phyloP scores from a whole-genome alignment of 1,284 basidiomycete genomes.

The Psilocybe mexicana region DNA sequence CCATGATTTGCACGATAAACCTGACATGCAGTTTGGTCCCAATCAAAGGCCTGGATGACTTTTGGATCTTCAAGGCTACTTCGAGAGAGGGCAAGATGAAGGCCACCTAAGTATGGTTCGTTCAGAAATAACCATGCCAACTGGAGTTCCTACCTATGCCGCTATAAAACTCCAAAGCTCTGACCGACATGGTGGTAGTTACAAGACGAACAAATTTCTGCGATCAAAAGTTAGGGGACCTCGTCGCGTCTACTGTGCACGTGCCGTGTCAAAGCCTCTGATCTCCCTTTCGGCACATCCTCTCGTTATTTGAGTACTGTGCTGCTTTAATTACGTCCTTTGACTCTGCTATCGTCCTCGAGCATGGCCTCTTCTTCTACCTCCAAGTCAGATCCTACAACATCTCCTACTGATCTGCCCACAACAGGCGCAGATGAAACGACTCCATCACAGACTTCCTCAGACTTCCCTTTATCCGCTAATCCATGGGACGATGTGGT shows the following conservation, averaged over 20 bases:
- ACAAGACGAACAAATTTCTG: background rate
- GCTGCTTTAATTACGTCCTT: background rate
- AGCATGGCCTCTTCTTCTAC: slow-evolving; percentile 2
- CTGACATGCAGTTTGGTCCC: slow-evolving; percentile 70
- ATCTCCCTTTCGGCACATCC: background rate
- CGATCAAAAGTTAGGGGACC: background rate
- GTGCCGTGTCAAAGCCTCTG: slow-evolving; percentile 13
- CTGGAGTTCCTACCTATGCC: slow-evolving; percentile 59
- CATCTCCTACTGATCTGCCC: background rate
- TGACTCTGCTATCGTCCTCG: background rate
- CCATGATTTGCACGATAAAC: slow-evolving; percentile 65
- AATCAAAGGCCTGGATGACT: slow-evolving; percentile 70
- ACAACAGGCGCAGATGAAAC: background rate
- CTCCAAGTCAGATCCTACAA: slow-evolving; percentile 3
- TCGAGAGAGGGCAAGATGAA: slow-evolving; percentile 64
- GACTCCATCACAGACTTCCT: slow-evolving; percentile 12
- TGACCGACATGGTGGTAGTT: slow-evolving; percentile 32
- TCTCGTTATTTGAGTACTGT: background rate
- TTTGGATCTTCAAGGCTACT: slow-evolving; percentile 42
- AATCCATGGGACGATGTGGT: slow-evolving; percentile 31
- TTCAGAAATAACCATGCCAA: slow-evolving; percentile 5
- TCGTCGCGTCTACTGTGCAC: slow-evolving; percentile 21
- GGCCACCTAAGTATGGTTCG: slow-evolving; percentile 50
- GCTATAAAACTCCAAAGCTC: slow-evolving; percentile 74
- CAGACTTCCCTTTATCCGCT: slow-evolving; percentile 26